Base-by-base conservation (phyloP, 306 rosid species). In the Prunus davidiana region DNA sequence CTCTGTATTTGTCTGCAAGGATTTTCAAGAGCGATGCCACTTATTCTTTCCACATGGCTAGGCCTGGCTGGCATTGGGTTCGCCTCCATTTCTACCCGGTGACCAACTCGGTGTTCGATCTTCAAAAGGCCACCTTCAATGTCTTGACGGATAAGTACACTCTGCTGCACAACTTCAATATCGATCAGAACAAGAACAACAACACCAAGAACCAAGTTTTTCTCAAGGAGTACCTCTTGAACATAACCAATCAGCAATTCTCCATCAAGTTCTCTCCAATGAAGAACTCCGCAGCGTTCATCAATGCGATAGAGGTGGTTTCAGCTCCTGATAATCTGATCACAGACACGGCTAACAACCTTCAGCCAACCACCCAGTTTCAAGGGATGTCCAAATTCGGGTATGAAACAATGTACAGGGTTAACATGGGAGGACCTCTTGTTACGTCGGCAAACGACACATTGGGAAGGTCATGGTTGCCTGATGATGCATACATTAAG, bases 1-100 rank as follows among this genome's bases (percentile, higher is more conserved):
- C 96, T 10, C 8, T 95, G 0, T 91, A 90, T 52, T 55, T 82
- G 2, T 79, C 69, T 14, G 91, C 96, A 0, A 90, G 99, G 80
- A 58, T 82, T 55, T 82, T 82, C 72, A 58, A 62, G 8, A 46
- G 66, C 27, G 85, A 81, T 20, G 85, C 85, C 13, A 73, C 79
- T 7, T 83, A 70, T 28, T 25, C 83, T 2, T 79, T 83, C 54
- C 78, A 57, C 28, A 51, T 83, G 72, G 74, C 67, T 18, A 70
- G 64, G 18, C 86, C 86, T 0, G 86, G 86, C 0, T 83, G 80
- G 81, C 86, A 83, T 28, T 83, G 80, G 75, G 47, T 83, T 30
- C 77, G 86, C 3, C 83, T 83, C 70, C 74, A 79, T 28, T 79
- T 83, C 32, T 79, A 22, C 67, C 86, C 86, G 0, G 3, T 83